Conservation (phyloP, 108 stramenopile genomes). For the Phaeodactylum tricornutum region DNA sequence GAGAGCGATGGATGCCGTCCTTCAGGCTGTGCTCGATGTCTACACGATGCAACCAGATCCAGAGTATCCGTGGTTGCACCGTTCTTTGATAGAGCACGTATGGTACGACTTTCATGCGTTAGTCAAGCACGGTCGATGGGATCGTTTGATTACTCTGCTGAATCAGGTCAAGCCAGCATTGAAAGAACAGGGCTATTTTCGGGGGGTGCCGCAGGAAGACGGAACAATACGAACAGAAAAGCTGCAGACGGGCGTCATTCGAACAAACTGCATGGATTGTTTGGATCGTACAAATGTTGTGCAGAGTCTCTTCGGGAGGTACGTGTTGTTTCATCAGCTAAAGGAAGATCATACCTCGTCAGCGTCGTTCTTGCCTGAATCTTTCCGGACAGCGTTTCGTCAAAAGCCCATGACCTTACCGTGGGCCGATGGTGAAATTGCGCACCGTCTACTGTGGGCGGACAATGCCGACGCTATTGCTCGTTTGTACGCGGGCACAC, state of each 20-base stretch:
- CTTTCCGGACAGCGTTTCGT: slow-evolving; percentile 10
- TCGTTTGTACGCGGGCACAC: slow-evolving; percentile 89
- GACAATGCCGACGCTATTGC: slow-evolving; percentile 91
- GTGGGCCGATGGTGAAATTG: slow-evolving; percentile 52
- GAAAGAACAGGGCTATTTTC: slow-evolving; percentile 56
- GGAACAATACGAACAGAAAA: too few relatives aligned
- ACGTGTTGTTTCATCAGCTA: slow-evolving; percentile 53
- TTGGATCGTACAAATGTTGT: slow-evolving; percentile 98
- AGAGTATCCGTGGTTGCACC: slow-evolving; percentile 1
- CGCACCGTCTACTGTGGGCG: slow-evolving; percentile 77
- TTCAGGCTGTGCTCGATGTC: slow-evolving; percentile 57
- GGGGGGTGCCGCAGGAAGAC: background rate
- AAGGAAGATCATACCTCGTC: slow-evolving; percentile 18
- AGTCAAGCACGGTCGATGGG: slow-evolving; percentile 83
- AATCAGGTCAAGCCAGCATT: slow-evolving; percentile 52
- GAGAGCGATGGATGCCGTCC: slow-evolving; percentile 59
- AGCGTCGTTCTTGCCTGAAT: background rate
- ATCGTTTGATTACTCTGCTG: slow-evolving; percentile 66
- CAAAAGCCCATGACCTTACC: slow-evolving; percentile 42
- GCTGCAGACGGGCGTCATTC: slow-evolving; percentile 80
- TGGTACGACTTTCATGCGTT: slow-evolving; percentile 99
- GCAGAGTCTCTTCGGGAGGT: slow-evolving; percentile 84
- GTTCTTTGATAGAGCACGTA: slow-evolving; percentile 44
- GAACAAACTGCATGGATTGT: slow-evolving; percentile 99
- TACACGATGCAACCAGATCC: slow-evolving; percentile 6